phyloP scores from a whole-genome alignment of 1,284 basidiomycete species.

The Boletus mariae region DNA sequence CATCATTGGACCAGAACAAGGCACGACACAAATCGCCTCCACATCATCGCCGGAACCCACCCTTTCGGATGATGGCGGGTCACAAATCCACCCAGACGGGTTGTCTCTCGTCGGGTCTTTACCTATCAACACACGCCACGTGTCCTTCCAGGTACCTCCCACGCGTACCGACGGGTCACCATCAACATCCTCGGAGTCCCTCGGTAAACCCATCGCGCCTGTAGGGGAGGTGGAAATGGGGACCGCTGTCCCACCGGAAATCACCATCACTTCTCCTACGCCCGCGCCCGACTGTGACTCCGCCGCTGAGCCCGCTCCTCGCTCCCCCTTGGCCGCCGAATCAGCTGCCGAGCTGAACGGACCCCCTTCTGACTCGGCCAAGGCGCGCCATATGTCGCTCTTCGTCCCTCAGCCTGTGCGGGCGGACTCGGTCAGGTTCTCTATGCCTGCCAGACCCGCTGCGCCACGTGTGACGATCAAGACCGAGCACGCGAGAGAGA shows the following conservation, averaged over 20 bases:
- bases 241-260: neutral
- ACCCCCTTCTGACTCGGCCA: neutral
- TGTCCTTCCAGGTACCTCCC: neutral
- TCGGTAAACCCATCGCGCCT: neutral
- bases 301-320: neutral
- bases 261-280: neutral
- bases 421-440: conserved; percentile 12
- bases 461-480: neutral
- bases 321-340: neutral
- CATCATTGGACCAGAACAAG: neutral
- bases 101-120: neutral
- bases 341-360: neutral
- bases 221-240: neutral
- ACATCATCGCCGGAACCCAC: neutral
- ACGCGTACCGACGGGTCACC: neutral
- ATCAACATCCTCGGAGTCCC: neutral
- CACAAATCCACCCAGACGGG: neutral
- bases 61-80: neutral
- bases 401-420: conserved; percentile 7
- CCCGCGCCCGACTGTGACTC: neutral
- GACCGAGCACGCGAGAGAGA: neutral
- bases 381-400: conserved; percentile 9
- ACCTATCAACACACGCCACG: neutral
- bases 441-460: conserved; percentile 8
- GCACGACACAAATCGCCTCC: neutral